These are phyloP conservation scores for Fusarium proliferatum DNA, from an alignment of 2,329 filamentous ascomycete species.

Conservation along the genomic window DNA sequence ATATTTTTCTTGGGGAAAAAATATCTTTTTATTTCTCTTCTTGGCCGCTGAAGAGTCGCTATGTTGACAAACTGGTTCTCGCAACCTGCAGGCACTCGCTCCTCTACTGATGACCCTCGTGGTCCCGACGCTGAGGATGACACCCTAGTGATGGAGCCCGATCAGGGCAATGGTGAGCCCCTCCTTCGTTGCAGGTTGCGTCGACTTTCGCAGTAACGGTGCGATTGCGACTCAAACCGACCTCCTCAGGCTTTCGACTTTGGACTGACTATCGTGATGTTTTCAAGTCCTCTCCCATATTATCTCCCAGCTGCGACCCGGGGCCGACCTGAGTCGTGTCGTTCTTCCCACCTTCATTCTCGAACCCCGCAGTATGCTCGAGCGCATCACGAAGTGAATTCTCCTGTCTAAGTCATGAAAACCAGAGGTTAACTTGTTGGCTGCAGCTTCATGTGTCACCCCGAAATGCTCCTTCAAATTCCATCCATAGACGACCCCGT, in stretches of 20 bases:
- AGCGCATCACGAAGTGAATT: slow-evolving; percentile 93
- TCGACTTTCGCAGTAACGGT: slow-evolving; percentile 14
- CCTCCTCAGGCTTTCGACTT: not conserved
- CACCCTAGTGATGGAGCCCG: slow-evolving; percentile 85
- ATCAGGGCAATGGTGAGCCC: slow-evolving; percentile 87
- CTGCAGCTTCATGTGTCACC: slow-evolving; percentile 96
- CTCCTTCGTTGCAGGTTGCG: slow-evolving; percentile 11
- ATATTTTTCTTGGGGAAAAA: not conserved
- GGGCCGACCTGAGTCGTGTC: slow-evolving; percentile 93
- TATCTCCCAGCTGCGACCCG: slow-evolving; percentile 95
- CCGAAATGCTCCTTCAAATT: slow-evolving; percentile 92
- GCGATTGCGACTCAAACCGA: slow-evolving; percentile 7
- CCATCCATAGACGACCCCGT: slow-evolving; percentile 88
- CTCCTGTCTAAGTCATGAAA: slow-evolving; percentile 6
- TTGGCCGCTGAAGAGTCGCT: slow-evolving; percentile 25
- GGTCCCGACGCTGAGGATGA: slow-evolving; percentile 68
- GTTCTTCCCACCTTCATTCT: slow-evolving; percentile 97
- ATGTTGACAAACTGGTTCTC: slow-evolving; percentile 59
- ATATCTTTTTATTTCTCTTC: not conserved
- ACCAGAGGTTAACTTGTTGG: slow-evolving; percentile 15
- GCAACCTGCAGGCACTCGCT: slow-evolving; percentile 58
- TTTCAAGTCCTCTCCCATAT: slow-evolving; percentile 89
- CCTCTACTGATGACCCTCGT: slow-evolving; percentile 67
- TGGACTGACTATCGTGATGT: slow-evolving; percentile 28
- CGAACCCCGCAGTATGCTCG: slow-evolving; percentile 96